A percentile compares a stretch with the other conserved stretches of the same genome.
Conservation (phyloP, 2,329 filamentous ascomycete genomes). For the Colletotrichum gloeosporioides region DNA sequence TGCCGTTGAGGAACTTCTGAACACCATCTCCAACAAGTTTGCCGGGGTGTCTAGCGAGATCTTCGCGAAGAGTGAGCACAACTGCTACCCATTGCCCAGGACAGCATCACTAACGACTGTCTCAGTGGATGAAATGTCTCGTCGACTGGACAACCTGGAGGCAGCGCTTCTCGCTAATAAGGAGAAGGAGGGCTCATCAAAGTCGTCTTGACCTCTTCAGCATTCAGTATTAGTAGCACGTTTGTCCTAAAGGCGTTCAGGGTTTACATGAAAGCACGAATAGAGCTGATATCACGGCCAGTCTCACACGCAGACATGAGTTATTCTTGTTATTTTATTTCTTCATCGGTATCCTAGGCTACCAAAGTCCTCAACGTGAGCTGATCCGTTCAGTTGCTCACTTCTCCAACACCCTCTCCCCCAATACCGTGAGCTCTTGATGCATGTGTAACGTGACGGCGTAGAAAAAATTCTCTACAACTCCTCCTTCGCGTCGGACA, state of each 20-base stretch:
- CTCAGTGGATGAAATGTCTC: conserved; percentile 92
- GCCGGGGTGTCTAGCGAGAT: conserved; percentile 84
- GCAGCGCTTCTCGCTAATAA: conserved; percentile 68
- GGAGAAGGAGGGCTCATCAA: conserved; percentile 44
- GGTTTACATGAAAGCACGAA: background rate
- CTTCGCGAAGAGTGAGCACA: conserved; percentile 79
- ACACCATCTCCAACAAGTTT: conserved; percentile 86
- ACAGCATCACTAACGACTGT: background rate
- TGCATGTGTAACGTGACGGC: background rate
- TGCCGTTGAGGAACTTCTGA: conserved; percentile 86
- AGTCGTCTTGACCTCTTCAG: conserved; percentile 31
- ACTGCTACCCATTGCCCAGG: background rate
- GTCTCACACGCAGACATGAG: background rate
- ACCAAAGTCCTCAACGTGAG: conserved; percentile 14
- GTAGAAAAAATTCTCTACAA: conserved; percentile 52
- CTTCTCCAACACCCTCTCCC: background rate
- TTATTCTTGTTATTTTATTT: conserved; percentile 6
- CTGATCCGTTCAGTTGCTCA: background rate
- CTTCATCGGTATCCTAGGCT: conserved; percentile 1
- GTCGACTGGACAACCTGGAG: conserved; percentile 83
- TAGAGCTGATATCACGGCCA: background rate
- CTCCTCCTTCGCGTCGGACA: conserved; percentile 67
- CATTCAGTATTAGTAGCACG: background rate
- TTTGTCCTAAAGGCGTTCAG: background rate
- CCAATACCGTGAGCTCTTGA: background rate